Evolutionary conservation across 2,329 filamentous ascomycete genomes (phyloP), one percentile per base, ranked within the genome.

Genomic region (Tolypocladium tropicale): DNA sequence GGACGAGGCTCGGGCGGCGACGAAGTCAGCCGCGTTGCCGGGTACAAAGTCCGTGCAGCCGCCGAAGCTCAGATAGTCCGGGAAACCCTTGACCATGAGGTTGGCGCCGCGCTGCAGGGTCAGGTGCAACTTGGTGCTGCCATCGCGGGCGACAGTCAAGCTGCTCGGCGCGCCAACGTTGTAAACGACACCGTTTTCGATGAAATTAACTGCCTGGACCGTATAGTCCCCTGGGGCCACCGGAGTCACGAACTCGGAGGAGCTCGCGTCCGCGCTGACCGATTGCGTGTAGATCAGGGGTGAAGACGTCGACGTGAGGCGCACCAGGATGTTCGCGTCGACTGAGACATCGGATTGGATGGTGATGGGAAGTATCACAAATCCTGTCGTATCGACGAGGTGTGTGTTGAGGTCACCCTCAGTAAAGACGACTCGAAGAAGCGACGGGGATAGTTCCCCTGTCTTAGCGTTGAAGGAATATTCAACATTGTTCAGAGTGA

Each of bases 61-160:
- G n/a, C 56, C 56, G n/a, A 57, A 57, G 49, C 56, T 55, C 16
- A 55, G 43, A 23, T 36, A 54, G n/a, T 14, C 6, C 6, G 53
- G 53, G 25, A 55, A 55, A 1, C 53, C 53, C 18, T 30, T 25
- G 16, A 52, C 52, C 2, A 12, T 9, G 30, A 57, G 52, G 28
- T 51, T 49, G 36, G 55, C n/a, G 6, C 55, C 55, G 11, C 18
- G 18, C 21, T 34, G 37, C 48, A 56, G 1, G 12, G 23, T 41
- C 28, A 54, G 10, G 16, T 30, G 1, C 6, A 54, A 11, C 16
- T 2, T n/a, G 23, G 41, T 50, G 21, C 32, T 54, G 41, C 53
- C 53, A 16, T 54, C 21, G 0, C 3, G 1, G 2, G 10, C 12
- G 16, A 54, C 53, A 16, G 32, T 34, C 12, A 54, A 21, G 6